Evolutionary conservation across 2,329 filamentous ascomycete species (phyloP), one percentile per base, ranked within the genome.

Genomic region (Chalaropsis ovoidea): DNA sequence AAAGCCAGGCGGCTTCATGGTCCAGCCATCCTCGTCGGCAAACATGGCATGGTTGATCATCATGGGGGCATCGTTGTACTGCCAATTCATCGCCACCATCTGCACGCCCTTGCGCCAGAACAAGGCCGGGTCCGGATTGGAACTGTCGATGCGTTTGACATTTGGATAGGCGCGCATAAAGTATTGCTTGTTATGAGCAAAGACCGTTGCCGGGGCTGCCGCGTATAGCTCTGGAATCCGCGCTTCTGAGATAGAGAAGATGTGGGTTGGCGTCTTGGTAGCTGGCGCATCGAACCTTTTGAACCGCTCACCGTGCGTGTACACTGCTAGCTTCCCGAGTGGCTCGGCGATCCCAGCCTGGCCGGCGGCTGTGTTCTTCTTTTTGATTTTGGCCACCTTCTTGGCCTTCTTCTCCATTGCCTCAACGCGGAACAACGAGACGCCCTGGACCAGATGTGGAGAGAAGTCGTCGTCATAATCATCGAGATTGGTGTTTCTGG

Each of bases 11-110:
- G 92, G 91, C 75, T 96, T 96, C 68, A 94, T 79, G 1, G 92
- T 84, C 89, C 90, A 96, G 49, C 93, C 92, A 52, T 83, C 78
- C 62, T 89, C 87, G 10, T 85, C 89, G 43, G 90, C 89, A 74
- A 97, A 99, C 94, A 99, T 97, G 73, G 89, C 94, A 71, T 95
- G 88, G 72, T 97, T 97, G 73, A 99, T 83, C 80, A 97, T 95
- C 83, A 96, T 95, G 54, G 90, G 89, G 66, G 94, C 85, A 73
- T 97, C 93, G 70, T 92, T 88, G 2, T 88, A 93, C 75, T 99
- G 94, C 93, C 94, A 97, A 74, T 99, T 99, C 74, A 97, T 82
- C 19, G 94, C 93, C 4, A 90, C 92, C 93, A 99, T 97, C 75
- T 99, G 94, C 22, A 96, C 92, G 35, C 94, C 94, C 64, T 89